Conservation (phyloP, 768 basidiomycete species). For the Suillus sp. region DNA sequence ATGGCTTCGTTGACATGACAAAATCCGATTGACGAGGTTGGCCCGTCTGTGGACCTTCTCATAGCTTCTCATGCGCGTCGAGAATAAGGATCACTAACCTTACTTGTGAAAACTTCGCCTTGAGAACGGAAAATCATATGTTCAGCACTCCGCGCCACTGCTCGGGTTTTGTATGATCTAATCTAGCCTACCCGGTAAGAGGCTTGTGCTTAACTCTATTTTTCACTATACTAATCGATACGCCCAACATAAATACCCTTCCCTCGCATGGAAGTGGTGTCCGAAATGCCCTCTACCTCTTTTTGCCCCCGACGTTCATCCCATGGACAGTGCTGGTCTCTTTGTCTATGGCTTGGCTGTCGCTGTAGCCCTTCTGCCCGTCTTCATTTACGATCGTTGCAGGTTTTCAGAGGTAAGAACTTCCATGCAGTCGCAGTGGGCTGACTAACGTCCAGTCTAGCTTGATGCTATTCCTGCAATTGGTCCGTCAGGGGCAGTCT, state of each 20-base stretch:
- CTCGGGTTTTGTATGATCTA: conserved; percentile 27
- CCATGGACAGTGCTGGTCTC: conserved; percentile 28
- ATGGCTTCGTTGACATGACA: conserved; percentile 25
- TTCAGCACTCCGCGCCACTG: conserved; percentile 25
- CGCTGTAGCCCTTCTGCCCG: conserved; percentile 14
- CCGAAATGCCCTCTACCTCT: conserved; percentile 32
- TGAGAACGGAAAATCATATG: conserved; percentile 17
- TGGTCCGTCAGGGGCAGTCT: conserved; percentile 36
- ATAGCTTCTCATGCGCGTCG: conserved; percentile 15
- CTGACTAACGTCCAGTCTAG: conserved; percentile 16
- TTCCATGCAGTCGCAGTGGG: background rate
- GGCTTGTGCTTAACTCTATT: conserved; percentile 32
- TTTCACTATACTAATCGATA: conserved; percentile 24
- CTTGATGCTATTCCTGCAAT: conserved; percentile 38
- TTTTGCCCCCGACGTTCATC: conserved; percentile 25
- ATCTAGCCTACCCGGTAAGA: conserved; percentile 24
- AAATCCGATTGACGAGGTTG: conserved; percentile 12
- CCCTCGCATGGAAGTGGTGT: conserved; percentile 20
- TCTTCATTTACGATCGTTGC: conserved; percentile 20
- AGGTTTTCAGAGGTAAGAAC: conserved; percentile 30
- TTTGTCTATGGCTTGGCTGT: conserved; percentile 24
- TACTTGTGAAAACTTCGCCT: conserved; percentile 12
- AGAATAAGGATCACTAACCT: conserved; percentile 12
- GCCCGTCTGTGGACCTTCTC: conserved; percentile 5
- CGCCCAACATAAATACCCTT: conserved; percentile 35